These are phyloP conservation scores for Cochlearia excelsa DNA, from an alignment of 345 rosid species.

Conservation along the genomic window DNA sequence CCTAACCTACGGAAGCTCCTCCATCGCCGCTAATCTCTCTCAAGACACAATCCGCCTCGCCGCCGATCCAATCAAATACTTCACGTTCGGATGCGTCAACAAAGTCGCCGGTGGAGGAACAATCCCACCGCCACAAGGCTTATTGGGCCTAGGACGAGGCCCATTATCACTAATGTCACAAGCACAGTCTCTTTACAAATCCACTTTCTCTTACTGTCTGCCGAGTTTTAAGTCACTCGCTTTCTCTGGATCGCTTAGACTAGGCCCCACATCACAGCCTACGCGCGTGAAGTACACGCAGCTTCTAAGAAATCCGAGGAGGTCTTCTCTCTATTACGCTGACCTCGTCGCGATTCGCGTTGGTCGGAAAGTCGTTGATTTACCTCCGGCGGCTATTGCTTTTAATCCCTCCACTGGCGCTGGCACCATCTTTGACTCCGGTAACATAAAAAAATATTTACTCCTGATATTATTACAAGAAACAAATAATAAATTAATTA, in stretches of 20 bases:
- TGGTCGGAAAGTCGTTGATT: constrained; percentile 53
- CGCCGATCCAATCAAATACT: constrained; percentile 52
- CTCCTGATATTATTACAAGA: too few species aligned
- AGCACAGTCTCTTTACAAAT: constrained; percentile 62
- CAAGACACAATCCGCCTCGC: constrained; percentile 66
- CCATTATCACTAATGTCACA: constrained; percentile 75
- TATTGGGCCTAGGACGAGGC: constrained; percentile 85
- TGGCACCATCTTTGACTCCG: constrained; percentile 91
- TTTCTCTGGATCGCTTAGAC: constrained; percentile 81
- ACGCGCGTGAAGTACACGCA: constrained; percentile 62
- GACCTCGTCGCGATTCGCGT: constrained; percentile 63
- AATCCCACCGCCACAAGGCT: constrained; percentile 65
- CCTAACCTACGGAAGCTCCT: constrained; percentile 74
- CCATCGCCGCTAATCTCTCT: constrained; percentile 67
- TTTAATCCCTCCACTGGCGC: constrained; percentile 77
- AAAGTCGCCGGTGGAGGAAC: constrained; percentile 61
- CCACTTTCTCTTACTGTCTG: constrained; percentile 88
- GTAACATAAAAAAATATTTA: constrained; percentile 28
- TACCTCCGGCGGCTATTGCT: constrained; percentile 63
- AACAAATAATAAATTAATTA: too few species aligned
- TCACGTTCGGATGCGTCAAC: constrained; percentile 78
- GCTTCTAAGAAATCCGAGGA: constrained; percentile 66
- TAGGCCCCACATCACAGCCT: constrained; percentile 85
- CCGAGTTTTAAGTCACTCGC: constrained; percentile 67
- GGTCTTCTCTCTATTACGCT: constrained; percentile 79